A percentile compares a stretch with the other conserved stretches of the same genome.
phyloP scores from a whole-genome alignment of 225 moss, liverwort and hornwort genomes.

The Takakia lepidozioides region DNA sequence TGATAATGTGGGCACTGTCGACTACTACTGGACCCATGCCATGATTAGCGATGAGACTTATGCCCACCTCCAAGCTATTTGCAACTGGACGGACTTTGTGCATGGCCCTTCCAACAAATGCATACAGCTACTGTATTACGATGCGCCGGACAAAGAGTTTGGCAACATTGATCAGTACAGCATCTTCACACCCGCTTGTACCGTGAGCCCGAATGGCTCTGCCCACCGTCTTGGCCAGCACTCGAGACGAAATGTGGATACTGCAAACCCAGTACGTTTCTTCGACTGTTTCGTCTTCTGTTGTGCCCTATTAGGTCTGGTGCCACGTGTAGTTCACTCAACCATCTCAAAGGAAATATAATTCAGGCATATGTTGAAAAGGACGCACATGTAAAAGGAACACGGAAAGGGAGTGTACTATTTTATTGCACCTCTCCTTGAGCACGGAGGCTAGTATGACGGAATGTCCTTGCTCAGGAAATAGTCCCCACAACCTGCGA shows the following conservation, averaged over 20 bases:
- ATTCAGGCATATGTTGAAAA: too few species aligned
- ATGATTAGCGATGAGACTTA: slow-evolving; percentile 58
- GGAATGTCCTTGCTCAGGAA: too few species aligned
- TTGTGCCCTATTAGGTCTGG: too few species aligned
- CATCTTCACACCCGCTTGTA: slow-evolving; percentile 39
- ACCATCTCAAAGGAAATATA: too few species aligned
- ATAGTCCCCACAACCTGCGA: too few species aligned
- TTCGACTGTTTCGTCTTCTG: too few species aligned
- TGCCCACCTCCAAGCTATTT: slow-evolving; percentile 8
- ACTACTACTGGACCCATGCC: slow-evolving; percentile 62
- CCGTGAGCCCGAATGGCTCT: too few species aligned
- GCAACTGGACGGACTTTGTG: slow-evolving; percentile 21
- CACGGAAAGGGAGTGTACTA: too few species aligned
- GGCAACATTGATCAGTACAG: slow-evolving; percentile 53
- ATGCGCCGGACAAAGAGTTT: slow-evolving; percentile 13
- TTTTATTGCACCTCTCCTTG: too few species aligned
- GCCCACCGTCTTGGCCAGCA: not conserved
- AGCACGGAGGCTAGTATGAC: too few species aligned
- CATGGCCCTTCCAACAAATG: slow-evolving; percentile 6
- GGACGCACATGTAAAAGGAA: too few species aligned
- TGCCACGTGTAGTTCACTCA: too few species aligned
- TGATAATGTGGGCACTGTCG: slow-evolving; percentile 34
- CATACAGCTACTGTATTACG: slow-evolving; percentile 1
- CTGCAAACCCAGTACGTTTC: slow-evolving; percentile 5
- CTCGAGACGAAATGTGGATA: not conserved